These are phyloP conservation scores for Cucumis cinereus DNA, from an alignment of 306 rosid species.

Conservation along the genomic window DNA sequence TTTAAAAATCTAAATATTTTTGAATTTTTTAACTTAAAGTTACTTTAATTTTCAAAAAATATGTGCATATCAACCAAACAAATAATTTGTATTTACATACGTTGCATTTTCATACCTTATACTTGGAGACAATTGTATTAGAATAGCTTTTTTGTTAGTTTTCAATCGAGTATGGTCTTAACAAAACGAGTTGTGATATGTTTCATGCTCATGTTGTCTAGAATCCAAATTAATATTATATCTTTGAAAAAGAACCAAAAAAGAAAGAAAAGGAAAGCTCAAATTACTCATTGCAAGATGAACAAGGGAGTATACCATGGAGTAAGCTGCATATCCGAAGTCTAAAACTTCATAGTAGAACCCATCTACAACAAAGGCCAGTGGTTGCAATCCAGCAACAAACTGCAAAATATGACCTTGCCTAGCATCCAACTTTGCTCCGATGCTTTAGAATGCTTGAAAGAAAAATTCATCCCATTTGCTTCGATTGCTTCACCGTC, in stretches of 20 bases:
- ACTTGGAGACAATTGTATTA: no score
- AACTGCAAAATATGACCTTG: slow-evolving; percentile 46
- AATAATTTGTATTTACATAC: no score
- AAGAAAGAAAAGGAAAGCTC: background rate
- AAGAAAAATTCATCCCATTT: slow-evolving; percentile 39
- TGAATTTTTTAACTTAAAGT: no score
- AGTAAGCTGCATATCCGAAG: slow-evolving; percentile 82
- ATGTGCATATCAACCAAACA: no score
- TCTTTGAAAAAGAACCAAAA: background rate
- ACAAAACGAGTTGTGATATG: no score
- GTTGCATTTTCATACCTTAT: no score
- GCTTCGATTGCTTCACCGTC: slow-evolving; percentile 27
- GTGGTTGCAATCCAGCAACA: slow-evolving; percentile 89
- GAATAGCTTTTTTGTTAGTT: no score
- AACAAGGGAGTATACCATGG: slow-evolving; percentile 46
- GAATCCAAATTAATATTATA: slow-evolving; percentile 2
- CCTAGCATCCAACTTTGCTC: no score
- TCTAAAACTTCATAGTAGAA: slow-evolving; percentile 91
- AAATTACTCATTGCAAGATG: slow-evolving; percentile 5
- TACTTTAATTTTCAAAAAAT: no score
- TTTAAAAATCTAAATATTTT: no score
- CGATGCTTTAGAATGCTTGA: slow-evolving; percentile 79
- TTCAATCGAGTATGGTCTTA: no score
- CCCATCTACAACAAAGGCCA: slow-evolving; percentile 91
- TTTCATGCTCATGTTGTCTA: no score